phyloP scores from a whole-genome alignment of 2,329 filamentous ascomycete genomes.

The Tolypocladium tundrense region DNA sequence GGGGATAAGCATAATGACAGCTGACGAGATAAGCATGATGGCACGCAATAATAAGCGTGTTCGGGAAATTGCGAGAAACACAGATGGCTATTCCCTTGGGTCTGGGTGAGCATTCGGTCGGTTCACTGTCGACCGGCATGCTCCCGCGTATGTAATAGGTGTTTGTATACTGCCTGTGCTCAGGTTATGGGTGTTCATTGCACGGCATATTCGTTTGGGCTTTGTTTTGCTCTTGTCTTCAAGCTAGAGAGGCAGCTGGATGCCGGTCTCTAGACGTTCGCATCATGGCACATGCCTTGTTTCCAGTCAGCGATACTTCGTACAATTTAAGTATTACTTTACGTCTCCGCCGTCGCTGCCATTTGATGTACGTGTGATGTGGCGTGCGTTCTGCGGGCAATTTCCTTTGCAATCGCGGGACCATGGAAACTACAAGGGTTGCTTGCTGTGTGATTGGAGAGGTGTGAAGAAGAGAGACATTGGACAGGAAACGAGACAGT shows the following conservation, averaged over 20 bases:
- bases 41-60: slow-evolving; percentile 9
- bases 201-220: neutral
- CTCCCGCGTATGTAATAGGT: neutral
- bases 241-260: neutral
- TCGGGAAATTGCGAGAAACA: neutral
- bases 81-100: neutral
- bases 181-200: neutral
- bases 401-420: neutral
- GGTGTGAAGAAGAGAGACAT: neutral
- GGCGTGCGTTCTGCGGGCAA: neutral
- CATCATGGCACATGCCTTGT: neutral
- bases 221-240: neutral
- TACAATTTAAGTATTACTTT: neutral
- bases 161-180: neutral
- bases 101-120: neutral
- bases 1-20: slow-evolving; percentile 15
- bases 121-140: neutral
- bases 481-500: neutral
- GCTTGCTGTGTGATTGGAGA: neutral
- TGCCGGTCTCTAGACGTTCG: neutral
- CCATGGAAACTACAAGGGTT: neutral
- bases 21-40: slow-evolving; percentile 19
- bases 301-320: neutral
- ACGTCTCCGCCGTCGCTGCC: neutral
- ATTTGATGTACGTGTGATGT: neutral